Conservation (phyloP, 2,329 filamentous ascomycete genomes). For the Nemania sp. region DNA sequence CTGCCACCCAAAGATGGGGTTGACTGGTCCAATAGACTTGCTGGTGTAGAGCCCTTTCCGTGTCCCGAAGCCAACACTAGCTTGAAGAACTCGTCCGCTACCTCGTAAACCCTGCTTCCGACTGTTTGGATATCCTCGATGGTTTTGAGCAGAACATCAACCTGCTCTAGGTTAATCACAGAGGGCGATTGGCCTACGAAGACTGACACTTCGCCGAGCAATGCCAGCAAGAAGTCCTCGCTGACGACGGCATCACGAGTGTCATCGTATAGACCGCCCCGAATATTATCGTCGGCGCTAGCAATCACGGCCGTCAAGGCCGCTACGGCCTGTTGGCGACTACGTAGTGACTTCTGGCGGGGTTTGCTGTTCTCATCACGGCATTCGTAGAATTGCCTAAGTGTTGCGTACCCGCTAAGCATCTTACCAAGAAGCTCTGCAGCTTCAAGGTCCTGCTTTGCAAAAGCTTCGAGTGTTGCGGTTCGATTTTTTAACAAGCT, state of each 20-base stretch:
- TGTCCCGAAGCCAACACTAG: conserved; percentile 74
- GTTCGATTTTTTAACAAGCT: conserved; percentile 74
- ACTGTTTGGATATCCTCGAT: conserved; percentile 74
- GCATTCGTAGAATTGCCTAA: conserved; percentile 89
- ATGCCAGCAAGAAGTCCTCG: conserved; percentile 81
- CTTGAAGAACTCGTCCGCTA: conserved; percentile 78
- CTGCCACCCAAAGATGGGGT: conserved; percentile 54
- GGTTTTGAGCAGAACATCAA: conserved; percentile 67
- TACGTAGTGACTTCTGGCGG: conserved; percentile 56
- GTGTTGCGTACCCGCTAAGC: conserved; percentile 88
- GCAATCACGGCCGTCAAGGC: conserved; percentile 82
- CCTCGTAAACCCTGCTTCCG: conserved; percentile 69
- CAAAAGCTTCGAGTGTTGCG: conserved; percentile 71
- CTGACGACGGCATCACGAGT: conserved; percentile 81
- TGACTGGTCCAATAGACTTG: conserved; percentile 65
- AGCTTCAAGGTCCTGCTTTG: conserved; percentile 76
- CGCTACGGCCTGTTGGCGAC: conserved; percentile 70
- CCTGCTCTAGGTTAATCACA: conserved; percentile 70
- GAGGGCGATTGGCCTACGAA: conserved; percentile 65
- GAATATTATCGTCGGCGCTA: conserved; percentile 87
- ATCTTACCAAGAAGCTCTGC: conserved; percentile 82
- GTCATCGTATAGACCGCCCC: conserved; percentile 85
- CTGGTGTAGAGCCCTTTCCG: conserved; percentile 66
- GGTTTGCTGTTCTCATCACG: conserved; percentile 63
- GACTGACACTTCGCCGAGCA: conserved; percentile 82